Percentiles rank a stretch among this genome's conserved stretches.
Evolutionary conservation across 306 rosid species (phyloP).

Genomic region (Prunus padus): DNA sequence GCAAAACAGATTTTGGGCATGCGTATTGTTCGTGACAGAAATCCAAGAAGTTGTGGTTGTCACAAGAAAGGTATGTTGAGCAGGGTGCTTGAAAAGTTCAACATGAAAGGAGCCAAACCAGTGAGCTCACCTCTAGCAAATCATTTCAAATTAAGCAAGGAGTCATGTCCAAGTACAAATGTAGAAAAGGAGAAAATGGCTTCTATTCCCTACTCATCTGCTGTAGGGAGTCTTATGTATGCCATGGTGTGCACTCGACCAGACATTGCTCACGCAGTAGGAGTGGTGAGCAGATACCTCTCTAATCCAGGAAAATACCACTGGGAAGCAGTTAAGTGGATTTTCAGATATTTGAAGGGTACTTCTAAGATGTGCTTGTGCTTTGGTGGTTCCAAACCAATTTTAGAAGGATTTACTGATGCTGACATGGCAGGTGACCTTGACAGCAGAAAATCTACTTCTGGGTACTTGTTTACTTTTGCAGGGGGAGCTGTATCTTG

Average conservation of each 20-base stretch:
- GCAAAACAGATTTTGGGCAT: not conserved
- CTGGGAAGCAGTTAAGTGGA: not conserved
- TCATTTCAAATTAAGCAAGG: not conserved
- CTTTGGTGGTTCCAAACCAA: not conserved
- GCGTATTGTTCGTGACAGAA: not conserved
- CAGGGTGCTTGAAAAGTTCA: too few species aligned
- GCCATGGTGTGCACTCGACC: not conserved
- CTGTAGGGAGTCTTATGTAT: not conserved
- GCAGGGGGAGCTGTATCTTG: not conserved
- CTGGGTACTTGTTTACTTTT: not conserved
- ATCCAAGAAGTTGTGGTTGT: too few species aligned
- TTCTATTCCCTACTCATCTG: not conserved
- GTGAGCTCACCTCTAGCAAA: not conserved
- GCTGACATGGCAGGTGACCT: not conserved
- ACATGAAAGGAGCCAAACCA: not conserved
- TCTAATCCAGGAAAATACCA: not conserved
- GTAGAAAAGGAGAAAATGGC: not conserved
- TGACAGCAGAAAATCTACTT: not conserved
- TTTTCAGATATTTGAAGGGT: not conserved
- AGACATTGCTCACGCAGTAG: not conserved
- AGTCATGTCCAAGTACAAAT: not conserved
- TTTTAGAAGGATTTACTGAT: not conserved
- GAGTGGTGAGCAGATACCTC: not conserved
- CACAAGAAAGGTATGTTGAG: too few species aligned
- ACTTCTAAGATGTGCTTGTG: not conserved